Evolutionary conservation across 805 yeast species (phyloP).

Genomic region (Hanseniaspora valbyensis): DNA sequence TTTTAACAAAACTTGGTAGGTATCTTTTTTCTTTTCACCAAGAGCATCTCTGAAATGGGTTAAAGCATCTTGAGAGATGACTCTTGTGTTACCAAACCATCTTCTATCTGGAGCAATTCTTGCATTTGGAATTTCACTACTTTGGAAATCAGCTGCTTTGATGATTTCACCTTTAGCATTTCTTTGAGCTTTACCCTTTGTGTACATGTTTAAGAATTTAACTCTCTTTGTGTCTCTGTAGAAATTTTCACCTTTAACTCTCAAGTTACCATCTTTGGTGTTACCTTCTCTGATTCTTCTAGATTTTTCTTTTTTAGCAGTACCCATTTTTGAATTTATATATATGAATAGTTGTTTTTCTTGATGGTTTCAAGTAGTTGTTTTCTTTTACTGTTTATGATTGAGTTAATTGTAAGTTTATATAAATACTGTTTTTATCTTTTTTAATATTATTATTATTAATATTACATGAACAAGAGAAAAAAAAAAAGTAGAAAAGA

Average conservation of each 20-base stretch:
- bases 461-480: too few relatives aligned
- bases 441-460: too few relatives aligned
- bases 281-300: slow-evolving; percentile 78
- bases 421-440: too few relatives aligned
- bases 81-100: slow-evolving; percentile 97
- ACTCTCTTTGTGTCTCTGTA: slow-evolving; percentile 90
- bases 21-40: slow-evolving; percentile 71
- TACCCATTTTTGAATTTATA: slow-evolving; percentile 89
- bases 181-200: slow-evolving; percentile 75
- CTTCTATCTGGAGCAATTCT: slow-evolving; percentile 91
- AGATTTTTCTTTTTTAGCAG: slow-evolving; percentile 79
- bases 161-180: slow-evolving; percentile 80
- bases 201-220: slow-evolving; percentile 83
- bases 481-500: too few relatives aligned
- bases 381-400: too few relatives aligned
- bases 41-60: slow-evolving; percentile 88
- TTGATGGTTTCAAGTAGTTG: too few relatives aligned
- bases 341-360: too few relatives aligned
- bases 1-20: slow-evolving; percentile 74
- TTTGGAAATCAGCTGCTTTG: slow-evolving; percentile 78
- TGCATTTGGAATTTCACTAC: slow-evolving; percentile 77
- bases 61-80: slow-evolving; percentile 92
- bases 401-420: too few relatives aligned
- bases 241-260: slow-evolving; percentile 94
- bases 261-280: slow-evolving; percentile 75